Percentiles rank a stretch among this genome's conserved stretches.
These are phyloP conservation scores for Coprinopsis cinerea DNA, from an alignment of 768 basidiomycete genomes.

Conservation along the genomic window DNA sequence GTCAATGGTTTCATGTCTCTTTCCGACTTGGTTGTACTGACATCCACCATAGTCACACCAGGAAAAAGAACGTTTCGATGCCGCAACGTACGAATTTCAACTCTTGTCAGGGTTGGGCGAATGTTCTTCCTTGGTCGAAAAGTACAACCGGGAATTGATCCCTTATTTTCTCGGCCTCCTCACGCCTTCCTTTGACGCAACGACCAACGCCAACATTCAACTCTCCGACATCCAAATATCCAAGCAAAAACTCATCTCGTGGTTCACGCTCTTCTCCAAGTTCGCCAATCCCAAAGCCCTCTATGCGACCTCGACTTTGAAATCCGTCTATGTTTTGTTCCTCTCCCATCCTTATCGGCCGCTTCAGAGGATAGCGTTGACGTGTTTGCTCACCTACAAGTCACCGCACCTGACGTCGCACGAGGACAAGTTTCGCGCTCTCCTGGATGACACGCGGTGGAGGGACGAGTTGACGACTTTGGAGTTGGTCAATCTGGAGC, in stretches of 20 bases:
- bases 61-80: constrained; percentile 58
- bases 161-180: constrained; percentile 66
- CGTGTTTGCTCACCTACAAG: constrained; percentile 82
- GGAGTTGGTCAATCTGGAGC: constrained; percentile 50
- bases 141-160: constrained; percentile 83
- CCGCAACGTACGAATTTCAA: constrained; percentile 72
- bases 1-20: constrained; percentile 18
- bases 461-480: constrained; percentile 81
- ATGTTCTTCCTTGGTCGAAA: constrained; percentile 69
- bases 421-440: constrained; percentile 57
- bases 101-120: constrained; percentile 67
- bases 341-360: constrained; percentile 81
- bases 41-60: constrained; percentile 21
- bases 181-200: constrained; percentile 21
- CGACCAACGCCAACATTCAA: constrained; percentile 25
- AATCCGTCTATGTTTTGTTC: constrained; percentile 59
- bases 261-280: constrained; percentile 84
- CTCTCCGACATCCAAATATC: constrained; percentile 25
- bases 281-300: constrained; percentile 92
- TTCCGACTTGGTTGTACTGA: neutral
- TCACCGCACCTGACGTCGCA: constrained; percentile 46
- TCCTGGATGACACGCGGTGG: constrained; percentile 85
- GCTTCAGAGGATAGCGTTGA: constrained; percentile 69
- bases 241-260: constrained; percentile 60
- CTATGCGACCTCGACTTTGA: constrained; percentile 59